A percentile compares a stretch with the other conserved stretches of the same genome.
Conservation (phyloP, 2,329 filamentous ascomycete species). For the Ambrosiella cleistominuta region DNA sequence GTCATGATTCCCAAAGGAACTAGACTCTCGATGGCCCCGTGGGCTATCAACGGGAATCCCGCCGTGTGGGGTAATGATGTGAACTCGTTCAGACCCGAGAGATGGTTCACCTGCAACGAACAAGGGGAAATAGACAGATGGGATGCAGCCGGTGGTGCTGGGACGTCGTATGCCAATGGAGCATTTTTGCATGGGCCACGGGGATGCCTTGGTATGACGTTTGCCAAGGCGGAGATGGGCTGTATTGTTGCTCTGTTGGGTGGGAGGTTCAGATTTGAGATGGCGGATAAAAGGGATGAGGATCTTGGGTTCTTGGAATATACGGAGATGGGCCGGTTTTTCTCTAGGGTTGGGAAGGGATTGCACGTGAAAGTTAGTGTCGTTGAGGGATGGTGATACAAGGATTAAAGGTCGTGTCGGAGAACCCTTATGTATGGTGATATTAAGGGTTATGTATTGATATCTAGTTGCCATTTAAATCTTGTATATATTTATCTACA, state of each 20-base stretch:
- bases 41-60: slow-evolving; percentile 52
- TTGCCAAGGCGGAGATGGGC: slow-evolving; percentile 72
- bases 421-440: background rate
- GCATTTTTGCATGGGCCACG: slow-evolving; percentile 77
- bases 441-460: background rate
- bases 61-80: slow-evolving; percentile 64
- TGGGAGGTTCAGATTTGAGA: slow-evolving; percentile 51
- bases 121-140: slow-evolving; percentile 40
- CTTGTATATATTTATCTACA: too few species aligned
- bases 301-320: slow-evolving; percentile 38
- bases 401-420: background rate
- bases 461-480: too few species aligned
- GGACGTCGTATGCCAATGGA: slow-evolving; percentile 58
- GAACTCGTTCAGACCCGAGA: slow-evolving; percentile 48
- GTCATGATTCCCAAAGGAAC: slow-evolving; percentile 54
- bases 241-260: slow-evolving; percentile 63
- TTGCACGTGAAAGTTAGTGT: slow-evolving; percentile 50
- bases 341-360: slow-evolving; percentile 54
- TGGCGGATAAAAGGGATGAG: slow-evolving; percentile 39
- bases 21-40: slow-evolving; percentile 43
- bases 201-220: slow-evolving; percentile 67
- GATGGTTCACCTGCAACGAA: slow-evolving; percentile 30
- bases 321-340: slow-evolving; percentile 51
- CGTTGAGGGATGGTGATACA: slow-evolving; percentile 44
- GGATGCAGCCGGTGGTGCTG: slow-evolving; percentile 39